Evolutionary conservation across 257 asterid species (phyloP).

Genomic region (Nicotiana tomentosiformis): DNA sequence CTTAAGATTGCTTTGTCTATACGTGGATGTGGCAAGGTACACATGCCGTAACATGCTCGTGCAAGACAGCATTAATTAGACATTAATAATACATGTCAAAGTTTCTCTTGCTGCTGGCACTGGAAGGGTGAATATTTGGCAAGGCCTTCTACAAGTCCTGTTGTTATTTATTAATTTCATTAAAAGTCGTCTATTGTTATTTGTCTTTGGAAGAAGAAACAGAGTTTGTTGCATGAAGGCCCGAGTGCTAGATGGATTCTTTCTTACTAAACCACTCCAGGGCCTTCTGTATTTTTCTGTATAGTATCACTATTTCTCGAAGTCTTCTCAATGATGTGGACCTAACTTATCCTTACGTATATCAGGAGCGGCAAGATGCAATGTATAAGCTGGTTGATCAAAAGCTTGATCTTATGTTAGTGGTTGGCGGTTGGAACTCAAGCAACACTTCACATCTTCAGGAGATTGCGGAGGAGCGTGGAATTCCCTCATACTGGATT

Average conservation of each 20-base stretch:
- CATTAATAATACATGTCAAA: not conserved
- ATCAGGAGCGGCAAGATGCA: constrained; percentile 97
- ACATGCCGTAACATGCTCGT: not conserved
- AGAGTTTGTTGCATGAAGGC: not conserved
- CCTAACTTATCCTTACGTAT: constrained; percentile 1
- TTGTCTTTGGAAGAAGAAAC: not conserved
- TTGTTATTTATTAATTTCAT: too few relatives aligned
- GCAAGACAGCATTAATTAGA: not conserved
- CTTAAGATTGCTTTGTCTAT: not conserved
- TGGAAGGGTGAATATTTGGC: not conserved
- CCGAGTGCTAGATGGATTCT: not conserved
- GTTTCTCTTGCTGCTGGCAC: not conserved
- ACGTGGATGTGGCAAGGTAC: not conserved
- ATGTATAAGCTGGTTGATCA: constrained; percentile 91
- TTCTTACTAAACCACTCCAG: not conserved
- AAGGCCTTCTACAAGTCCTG: not conserved
- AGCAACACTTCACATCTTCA: constrained; percentile 98
- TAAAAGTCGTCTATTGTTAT: not conserved
- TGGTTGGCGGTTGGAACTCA: constrained; percentile 98
- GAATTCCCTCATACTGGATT: constrained; percentile 94
- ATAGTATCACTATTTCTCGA: not conserved
- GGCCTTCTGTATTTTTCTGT: not conserved
- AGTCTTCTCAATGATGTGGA: too few relatives aligned
- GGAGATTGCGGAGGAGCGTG: constrained; percentile 89
- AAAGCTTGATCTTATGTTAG: constrained; percentile 77